Conservation (phyloP, 306 rosid species). For the Crataegus laevigata region DNA sequence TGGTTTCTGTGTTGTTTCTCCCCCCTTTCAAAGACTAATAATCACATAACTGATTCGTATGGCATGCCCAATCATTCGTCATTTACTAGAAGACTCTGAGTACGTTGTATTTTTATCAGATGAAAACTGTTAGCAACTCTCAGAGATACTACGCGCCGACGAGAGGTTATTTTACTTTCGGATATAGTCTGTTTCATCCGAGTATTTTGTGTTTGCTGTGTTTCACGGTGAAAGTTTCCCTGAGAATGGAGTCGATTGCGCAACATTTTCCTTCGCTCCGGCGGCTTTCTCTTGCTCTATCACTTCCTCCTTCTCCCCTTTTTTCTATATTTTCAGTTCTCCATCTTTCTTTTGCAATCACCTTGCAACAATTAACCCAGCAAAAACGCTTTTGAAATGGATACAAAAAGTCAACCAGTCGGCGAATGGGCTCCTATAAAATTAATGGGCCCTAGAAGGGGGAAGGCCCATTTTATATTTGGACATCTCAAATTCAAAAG, state of each 20-base stretch:
- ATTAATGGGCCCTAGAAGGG: too few species aligned
- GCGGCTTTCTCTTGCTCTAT: too few species aligned
- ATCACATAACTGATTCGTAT: neutral
- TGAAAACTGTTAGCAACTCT: neutral
- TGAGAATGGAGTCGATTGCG: neutral
- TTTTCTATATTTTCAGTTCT: too few species aligned
- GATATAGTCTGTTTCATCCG: neutral
- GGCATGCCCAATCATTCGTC: neutral
- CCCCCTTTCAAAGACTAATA: constrained; percentile 27
- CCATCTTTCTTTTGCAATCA: too few species aligned
- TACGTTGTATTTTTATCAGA: neutral
- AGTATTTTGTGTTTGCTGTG: neutral
- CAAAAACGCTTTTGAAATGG: too few species aligned
- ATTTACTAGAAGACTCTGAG: neutral
- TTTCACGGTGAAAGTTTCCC: neutral
- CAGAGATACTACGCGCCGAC: neutral
- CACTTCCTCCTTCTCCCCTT: too few species aligned
- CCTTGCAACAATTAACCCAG: too few species aligned
- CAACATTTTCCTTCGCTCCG: too few species aligned
- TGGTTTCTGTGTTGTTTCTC: constrained; percentile 14
- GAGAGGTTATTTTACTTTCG: neutral
- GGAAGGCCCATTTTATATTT: too few species aligned
- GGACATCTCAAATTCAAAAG: too few species aligned
- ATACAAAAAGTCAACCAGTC: too few species aligned
- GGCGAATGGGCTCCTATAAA: too few species aligned